A percentile compares a stretch with the other conserved stretches of the same genome.
These are phyloP conservation scores for Cutaneotrichosporon sp. DNA, from an alignment of 1,284 basidiomycete genomes.

Conservation along the genomic window DNA sequence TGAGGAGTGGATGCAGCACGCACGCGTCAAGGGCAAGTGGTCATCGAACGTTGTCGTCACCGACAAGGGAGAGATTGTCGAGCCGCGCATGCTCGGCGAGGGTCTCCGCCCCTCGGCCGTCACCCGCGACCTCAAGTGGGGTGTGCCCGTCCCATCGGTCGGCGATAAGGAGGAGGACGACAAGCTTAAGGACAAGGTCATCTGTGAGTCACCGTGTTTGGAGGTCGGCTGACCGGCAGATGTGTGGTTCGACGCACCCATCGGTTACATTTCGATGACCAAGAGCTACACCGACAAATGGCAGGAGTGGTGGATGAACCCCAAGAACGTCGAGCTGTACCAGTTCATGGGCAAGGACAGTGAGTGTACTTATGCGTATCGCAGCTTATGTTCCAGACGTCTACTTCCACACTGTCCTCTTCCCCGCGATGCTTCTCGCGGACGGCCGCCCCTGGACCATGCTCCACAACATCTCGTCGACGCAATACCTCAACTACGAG, in stretches of 20 bases:
- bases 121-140: slow-evolving; percentile 94
- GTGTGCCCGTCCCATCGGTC: slow-evolving; percentile 81
- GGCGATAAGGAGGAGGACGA: slow-evolving; percentile 68
- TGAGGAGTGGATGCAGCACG: slow-evolving; percentile 83
- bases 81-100: slow-evolving; percentile 75
- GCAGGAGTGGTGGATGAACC: slow-evolving; percentile 97
- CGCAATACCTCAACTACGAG: slow-evolving; percentile 98
- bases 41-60: slow-evolving; percentile 88
- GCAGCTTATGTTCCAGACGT: slow-evolving; percentile 59
- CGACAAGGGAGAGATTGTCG: slow-evolving; percentile 79
- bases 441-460: slow-evolving; percentile 92
- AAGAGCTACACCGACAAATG: slow-evolving; percentile 92
- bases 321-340: slow-evolving; percentile 84
- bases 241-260: slow-evolving; percentile 96
- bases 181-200: slow-evolving; percentile 90
- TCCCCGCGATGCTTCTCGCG: slow-evolving; percentile 84
- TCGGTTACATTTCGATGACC: slow-evolving; percentile 97
- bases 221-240: slow-evolving; percentile 56
- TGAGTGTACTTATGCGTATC: slow-evolving; percentile 29
- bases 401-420: slow-evolving; percentile 97
- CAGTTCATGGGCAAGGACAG: slow-evolving; percentile 99
- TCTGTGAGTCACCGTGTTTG: slow-evolving; percentile 66
- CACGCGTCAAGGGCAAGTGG: slow-evolving; percentile 83
- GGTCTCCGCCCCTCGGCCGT: slow-evolving; percentile 87
- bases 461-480: slow-evolving; percentile 91